Percentiles rank a stretch among this genome's conserved stretches.
Conservation (phyloP, 148 eudicot genomes). For the Amaranthus cruentus region DNA sequence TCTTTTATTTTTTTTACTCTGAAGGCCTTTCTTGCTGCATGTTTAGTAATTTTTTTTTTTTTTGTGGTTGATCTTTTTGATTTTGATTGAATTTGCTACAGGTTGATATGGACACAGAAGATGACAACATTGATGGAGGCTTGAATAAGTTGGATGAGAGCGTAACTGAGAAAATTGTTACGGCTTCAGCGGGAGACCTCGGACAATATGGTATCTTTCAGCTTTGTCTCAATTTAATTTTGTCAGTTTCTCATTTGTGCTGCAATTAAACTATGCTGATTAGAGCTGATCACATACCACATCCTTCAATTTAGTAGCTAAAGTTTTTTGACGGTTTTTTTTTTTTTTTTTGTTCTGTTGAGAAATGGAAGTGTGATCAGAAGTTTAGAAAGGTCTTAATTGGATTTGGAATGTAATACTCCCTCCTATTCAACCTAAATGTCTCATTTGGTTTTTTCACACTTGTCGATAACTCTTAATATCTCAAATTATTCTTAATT, state of each 20-base stretch:
- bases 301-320: background rate
- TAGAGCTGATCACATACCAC: background rate
- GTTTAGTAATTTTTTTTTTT: background rate
- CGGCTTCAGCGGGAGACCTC: slow-evolving; percentile 22
- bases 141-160: slow-evolving; percentile 37
- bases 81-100: slow-evolving; percentile 24
- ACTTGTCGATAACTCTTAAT: no score
- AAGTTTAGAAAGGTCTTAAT: background rate
- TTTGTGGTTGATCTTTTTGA: slow-evolving; percentile 12
- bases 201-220: slow-evolving; percentile 41
- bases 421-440: no score
- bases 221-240: slow-evolving; percentile 1
- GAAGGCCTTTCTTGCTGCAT: slow-evolving; percentile 1
- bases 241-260: background rate
- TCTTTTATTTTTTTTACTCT: background rate
- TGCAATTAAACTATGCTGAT: background rate
- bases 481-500: no score
- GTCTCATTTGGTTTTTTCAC: no score
- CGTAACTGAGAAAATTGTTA: slow-evolving; percentile 26
- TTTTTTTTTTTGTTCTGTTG: background rate
- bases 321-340: background rate
- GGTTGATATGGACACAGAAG: slow-evolving; percentile 99
- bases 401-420: background rate
- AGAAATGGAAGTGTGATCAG: background rate
- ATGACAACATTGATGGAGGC: slow-evolving; percentile 43